These are phyloP conservation scores for Populus davidiana DNA, from an alignment of 345 rosid species.

Conservation along the genomic window DNA sequence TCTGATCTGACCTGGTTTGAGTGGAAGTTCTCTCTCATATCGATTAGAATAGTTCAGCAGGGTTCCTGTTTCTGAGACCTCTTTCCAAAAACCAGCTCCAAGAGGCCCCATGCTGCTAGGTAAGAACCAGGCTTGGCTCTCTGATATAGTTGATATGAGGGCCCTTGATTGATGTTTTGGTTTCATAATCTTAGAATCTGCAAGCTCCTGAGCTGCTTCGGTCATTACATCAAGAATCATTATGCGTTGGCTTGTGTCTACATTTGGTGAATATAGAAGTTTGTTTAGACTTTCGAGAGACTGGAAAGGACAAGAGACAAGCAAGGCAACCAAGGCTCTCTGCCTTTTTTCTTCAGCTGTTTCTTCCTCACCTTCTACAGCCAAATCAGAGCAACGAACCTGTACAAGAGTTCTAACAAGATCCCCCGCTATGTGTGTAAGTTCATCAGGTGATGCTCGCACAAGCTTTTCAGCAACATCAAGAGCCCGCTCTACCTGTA, in stretches of 20 bases:
- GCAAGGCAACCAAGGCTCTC: conserved; percentile 76
- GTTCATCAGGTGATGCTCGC: conserved; percentile 92
- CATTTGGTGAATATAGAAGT: conserved; percentile 74
- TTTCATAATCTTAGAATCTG: conserved; percentile 55
- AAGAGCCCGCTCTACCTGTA: conserved; percentile 88
- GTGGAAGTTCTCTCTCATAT: conserved; percentile 84
- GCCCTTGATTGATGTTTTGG: conserved; percentile 45
- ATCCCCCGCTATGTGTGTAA: conserved; percentile 69
- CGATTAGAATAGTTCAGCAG: conserved; percentile 69
- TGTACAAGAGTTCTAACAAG: conserved; percentile 75
- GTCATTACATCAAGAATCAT: conserved; percentile 96
- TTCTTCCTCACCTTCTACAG: conserved; percentile 95
- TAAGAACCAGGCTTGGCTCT: conserved; percentile 89
- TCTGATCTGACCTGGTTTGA: conserved; percentile 48
- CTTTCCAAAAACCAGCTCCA: conserved; percentile 70
- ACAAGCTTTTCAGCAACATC: conserved; percentile 84
- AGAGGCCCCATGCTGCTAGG: conserved; percentile 68
- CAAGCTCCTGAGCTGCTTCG: conserved; percentile 89
- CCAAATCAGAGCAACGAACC: conserved; percentile 84
- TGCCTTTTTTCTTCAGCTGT: conserved; percentile 94
- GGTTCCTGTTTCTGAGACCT: conserved; percentile 59
- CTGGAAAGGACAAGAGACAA: conserved; percentile 69
- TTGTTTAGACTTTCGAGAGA: conserved; percentile 65
- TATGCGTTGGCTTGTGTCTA: conserved; percentile 88
- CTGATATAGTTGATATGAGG: conserved; percentile 66